A percentile compares a stretch with the other conserved stretches of the same genome.
Evolutionary conservation across 2,329 filamentous ascomycete species (phyloP).

Genomic region (Fusarium ambrosium): DNA sequence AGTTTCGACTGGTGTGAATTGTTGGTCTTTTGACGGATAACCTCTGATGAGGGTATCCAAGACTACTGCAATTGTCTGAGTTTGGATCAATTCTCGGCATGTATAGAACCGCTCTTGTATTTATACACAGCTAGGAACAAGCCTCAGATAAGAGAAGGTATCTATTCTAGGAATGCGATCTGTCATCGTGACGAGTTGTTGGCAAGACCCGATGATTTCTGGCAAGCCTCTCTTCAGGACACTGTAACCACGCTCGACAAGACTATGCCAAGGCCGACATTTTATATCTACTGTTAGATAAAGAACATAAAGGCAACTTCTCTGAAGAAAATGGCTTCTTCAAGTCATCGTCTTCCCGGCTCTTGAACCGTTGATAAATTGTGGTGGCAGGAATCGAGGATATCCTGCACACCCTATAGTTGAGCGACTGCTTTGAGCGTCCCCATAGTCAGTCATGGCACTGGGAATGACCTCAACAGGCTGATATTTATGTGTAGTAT

Average conservation of each 20-base stretch:
- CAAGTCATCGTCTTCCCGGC: too few species aligned
- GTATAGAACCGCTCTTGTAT: accelerated
- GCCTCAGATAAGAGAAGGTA: too few species aligned
- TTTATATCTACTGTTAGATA: not conserved
- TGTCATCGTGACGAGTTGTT: not conserved
- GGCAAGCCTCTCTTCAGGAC: too few species aligned
- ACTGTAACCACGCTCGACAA: not conserved
- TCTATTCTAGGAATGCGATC: too few species aligned
- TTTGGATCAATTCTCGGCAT: not conserved
- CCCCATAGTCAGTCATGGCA: too few species aligned
- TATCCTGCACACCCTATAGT: not conserved
- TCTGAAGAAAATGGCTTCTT: not conserved
- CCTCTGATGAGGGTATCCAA: not conserved
- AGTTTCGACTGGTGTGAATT: not conserved
- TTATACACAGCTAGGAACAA: not conserved
- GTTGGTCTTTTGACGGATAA: not conserved
- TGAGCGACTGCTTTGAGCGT: not conserved
- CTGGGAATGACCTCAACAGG: not conserved
- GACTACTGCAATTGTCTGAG: not conserved
- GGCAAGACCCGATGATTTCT: too few species aligned
- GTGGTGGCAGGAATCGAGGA: not conserved
- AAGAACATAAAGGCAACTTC: not conserved
- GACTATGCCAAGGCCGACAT: not conserved
- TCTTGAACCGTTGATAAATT: not conserved
- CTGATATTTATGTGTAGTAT: not conserved